These are phyloP conservation scores for Pezicula rhizophila DNA, from an alignment of 2,329 filamentous ascomycete genomes.

Conservation along the genomic window DNA sequence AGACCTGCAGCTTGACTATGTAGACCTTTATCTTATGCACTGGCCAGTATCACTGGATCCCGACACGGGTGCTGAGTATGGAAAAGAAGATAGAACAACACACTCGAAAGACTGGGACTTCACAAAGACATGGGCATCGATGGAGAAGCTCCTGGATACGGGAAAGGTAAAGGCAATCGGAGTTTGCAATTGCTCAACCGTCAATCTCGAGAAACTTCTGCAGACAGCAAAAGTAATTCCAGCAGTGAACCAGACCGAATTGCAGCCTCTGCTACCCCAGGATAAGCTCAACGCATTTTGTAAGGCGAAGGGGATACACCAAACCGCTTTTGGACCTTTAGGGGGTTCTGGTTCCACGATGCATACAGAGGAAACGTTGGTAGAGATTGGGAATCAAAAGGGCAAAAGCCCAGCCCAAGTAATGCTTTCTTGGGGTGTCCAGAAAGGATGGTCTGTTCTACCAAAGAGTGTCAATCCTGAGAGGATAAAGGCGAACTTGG, in stretches of 20 bases:
- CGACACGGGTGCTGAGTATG: slow-evolving; percentile 1
- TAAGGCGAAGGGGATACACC: slow-evolving; percentile 37
- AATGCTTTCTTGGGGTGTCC: slow-evolving; percentile 65
- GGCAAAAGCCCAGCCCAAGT: slow-evolving; percentile 49
- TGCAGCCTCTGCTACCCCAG: slow-evolving; percentile 43
- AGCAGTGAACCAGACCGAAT: slow-evolving; percentile 50
- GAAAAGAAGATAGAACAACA: slow-evolving; percentile 5
- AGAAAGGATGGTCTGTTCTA: slow-evolving; percentile 70
- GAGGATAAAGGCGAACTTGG: slow-evolving; percentile 69
- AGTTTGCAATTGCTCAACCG: slow-evolving; percentile 49
- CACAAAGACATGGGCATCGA: slow-evolving; percentile 45
- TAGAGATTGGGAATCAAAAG: slow-evolving; percentile 26
- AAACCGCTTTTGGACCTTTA: slow-evolving; percentile 40
- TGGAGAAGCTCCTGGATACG: slow-evolving; percentile 45
- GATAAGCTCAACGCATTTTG: slow-evolving; percentile 42
- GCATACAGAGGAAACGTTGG: slow-evolving; percentile 46
- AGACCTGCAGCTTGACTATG: slow-evolving; percentile 28
- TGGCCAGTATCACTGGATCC: slow-evolving; percentile 23
- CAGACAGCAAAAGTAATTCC: slow-evolving; percentile 40
- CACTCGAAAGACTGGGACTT: slow-evolving; percentile 24
- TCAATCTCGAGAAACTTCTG: slow-evolving; percentile 30
- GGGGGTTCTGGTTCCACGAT: slow-evolving; percentile 29
- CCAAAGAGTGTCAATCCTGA: slow-evolving; percentile 70
- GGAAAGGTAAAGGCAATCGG: slow-evolving; percentile 50
- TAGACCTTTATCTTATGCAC: slow-evolving; percentile 31